Evolutionary conservation across 129 eudicot species (phyloP).

Genomic region (Centella asiatica): DNA sequence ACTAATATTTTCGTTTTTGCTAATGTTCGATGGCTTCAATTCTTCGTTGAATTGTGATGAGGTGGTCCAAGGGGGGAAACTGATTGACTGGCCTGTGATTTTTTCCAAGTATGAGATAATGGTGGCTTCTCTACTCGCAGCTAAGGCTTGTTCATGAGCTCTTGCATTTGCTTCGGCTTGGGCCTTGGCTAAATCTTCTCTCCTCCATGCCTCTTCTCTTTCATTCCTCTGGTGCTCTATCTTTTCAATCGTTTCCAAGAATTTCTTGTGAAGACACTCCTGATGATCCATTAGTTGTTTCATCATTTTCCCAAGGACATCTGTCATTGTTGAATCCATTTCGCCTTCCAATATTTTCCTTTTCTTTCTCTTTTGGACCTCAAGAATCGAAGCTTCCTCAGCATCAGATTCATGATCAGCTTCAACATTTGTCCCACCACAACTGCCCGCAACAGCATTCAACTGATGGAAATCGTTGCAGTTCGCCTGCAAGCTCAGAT

Average conservation of each 20-base stretch:
- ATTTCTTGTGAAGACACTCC: constrained; percentile 22
- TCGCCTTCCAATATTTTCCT: neutral
- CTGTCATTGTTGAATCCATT: constrained; percentile 6
- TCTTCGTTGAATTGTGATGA: no score
- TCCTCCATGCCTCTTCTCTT: constrained; percentile 32
- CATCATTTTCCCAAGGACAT: constrained; percentile 12
- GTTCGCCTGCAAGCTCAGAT: neutral
- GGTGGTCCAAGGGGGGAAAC: neutral
- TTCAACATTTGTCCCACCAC: neutral
- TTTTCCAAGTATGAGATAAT: constrained; percentile 26
- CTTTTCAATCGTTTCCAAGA: constrained; percentile 19
- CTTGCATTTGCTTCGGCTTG: constrained; percentile 9
- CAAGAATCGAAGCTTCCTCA: neutral
- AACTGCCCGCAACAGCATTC: neutral
- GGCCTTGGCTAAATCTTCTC: constrained; percentile 9
- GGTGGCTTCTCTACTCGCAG: constrained; percentile 20
- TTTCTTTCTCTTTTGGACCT: neutral
- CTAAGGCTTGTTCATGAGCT: constrained; percentile 19
- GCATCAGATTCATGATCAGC: neutral
- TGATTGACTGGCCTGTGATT: constrained; percentile 17
- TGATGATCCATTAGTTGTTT: constrained; percentile 25
- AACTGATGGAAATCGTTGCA: neutral
- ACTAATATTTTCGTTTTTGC: neutral
- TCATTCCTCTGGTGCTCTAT: constrained; percentile 19
- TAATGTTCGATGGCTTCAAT: neutral